Conservation (phyloP, 495 filamentous ascomycete genomes). For the Lasiosphaeria ovina region DNA sequence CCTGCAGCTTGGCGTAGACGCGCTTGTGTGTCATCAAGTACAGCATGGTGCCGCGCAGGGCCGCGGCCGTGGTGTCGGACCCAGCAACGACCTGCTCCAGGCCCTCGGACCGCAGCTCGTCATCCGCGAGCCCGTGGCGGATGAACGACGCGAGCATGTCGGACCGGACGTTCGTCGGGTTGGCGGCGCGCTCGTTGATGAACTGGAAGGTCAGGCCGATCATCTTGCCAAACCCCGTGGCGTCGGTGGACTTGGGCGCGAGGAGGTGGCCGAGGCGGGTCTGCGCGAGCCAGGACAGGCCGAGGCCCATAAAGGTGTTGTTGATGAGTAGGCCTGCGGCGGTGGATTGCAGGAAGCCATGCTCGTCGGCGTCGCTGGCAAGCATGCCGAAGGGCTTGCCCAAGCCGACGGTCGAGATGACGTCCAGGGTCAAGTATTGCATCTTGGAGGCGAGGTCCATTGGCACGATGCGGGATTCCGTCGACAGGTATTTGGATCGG, state of each 20-base stretch:
- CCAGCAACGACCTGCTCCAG: slow-evolving; percentile 45
- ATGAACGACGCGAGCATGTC: slow-evolving; percentile 48
- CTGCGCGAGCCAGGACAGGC: slow-evolving; percentile 45
- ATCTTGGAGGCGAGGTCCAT: slow-evolving; percentile 45
- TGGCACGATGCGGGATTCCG: slow-evolving; percentile 28
- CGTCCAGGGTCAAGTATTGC: slow-evolving; percentile 41
- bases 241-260: slow-evolving; percentile 54
- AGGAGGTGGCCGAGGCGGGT: slow-evolving; percentile 35
- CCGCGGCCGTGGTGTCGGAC: slow-evolving; percentile 60
- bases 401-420: slow-evolving; percentile 39
- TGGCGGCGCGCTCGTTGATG: slow-evolving; percentile 31
- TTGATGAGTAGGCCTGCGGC: slow-evolving; percentile 27
- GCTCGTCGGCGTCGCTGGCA: slow-evolving; percentile 30
- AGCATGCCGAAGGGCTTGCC: slow-evolving; percentile 39
- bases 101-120: slow-evolving; percentile 37
- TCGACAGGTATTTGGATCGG: slow-evolving; percentile 44
- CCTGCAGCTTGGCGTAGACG: slow-evolving; percentile 53
- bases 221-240: slow-evolving; percentile 29
- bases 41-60: slow-evolving; percentile 55
- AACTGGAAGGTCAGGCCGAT: slow-evolving; percentile 22
- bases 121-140: slow-evolving; percentile 37
- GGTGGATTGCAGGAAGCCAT: slow-evolving; percentile 26
- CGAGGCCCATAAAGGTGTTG: slow-evolving; percentile 22
- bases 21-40: slow-evolving; percentile 47
- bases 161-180: slow-evolving; percentile 19